Conservation (phyloP, 306 rosid genomes). For the Trichosanthes cucumerina region DNA sequence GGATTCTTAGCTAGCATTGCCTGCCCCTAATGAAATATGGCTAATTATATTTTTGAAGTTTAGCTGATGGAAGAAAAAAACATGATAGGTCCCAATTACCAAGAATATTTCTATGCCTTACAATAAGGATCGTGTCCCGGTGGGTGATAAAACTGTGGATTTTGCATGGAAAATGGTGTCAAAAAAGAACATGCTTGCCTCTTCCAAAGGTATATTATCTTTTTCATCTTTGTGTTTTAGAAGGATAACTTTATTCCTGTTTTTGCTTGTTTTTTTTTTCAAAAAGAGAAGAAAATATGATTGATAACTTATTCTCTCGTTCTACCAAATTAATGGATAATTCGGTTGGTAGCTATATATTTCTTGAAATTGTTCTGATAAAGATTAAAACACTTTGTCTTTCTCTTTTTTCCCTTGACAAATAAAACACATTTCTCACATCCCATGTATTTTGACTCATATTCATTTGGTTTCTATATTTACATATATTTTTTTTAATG, state of each 20-base stretch:
- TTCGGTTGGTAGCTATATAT: not conserved
- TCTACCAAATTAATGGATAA: not conserved
- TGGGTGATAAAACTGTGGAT: conserved; percentile 27
- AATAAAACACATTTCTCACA: no score
- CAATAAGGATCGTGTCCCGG: conserved; percentile 24
- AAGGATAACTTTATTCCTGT: not conserved
- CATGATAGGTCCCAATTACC: conserved; percentile 32
- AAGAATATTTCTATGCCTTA: conserved; percentile 2
- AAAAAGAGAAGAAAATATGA: no score
- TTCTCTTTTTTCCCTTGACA: no score
- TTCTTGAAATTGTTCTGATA: not conserved
- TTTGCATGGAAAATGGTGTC: conserved; percentile 21
- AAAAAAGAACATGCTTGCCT: conserved; percentile 1
- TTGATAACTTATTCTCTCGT: not conserved
- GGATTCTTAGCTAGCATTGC: not conserved
- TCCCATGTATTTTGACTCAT: no score
- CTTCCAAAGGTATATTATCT: conserved; percentile 40
- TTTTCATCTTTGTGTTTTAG: not conserved
- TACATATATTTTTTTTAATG: no score
- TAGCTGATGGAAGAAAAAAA: not conserved
- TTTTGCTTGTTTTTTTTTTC: not conserved
- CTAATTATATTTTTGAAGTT: not conserved
- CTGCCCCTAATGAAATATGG: not conserved
- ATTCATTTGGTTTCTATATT: no score
- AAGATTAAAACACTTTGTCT: no score